These are phyloP conservation scores for Chara braunii DNA, from an alignment of 139 green algal genomes.

Conservation along the genomic window DNA sequence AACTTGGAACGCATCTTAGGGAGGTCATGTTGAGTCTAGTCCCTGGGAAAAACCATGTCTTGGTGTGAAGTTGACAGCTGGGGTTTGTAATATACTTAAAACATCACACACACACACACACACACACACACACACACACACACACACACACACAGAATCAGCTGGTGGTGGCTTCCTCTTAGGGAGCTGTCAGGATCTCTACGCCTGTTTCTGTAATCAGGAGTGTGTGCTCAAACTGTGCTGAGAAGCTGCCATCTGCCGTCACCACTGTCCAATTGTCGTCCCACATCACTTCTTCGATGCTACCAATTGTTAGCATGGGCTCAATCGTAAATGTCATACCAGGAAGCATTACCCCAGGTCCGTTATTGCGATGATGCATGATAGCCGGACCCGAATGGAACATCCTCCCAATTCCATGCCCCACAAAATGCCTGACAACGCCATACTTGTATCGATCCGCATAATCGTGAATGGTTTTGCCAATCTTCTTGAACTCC, in stretches of 20 bases:
- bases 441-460: constrained; percentile 63
- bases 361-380: constrained; percentile 56
- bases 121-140: no score
- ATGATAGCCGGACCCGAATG: constrained; percentile 75
- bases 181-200: constrained; percentile 94
- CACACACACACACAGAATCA: no score
- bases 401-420: constrained; percentile 88
- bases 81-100: no score
- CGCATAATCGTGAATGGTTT: constrained; percentile 67
- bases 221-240: constrained; percentile 94
- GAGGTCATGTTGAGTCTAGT: no score
- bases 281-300: constrained; percentile 56
- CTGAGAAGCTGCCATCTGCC: constrained; percentile 70
- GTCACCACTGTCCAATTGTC: constrained; percentile 93
- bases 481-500: constrained; percentile 67
- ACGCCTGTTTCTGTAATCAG: constrained; percentile 76
- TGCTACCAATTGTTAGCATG: constrained; percentile 67
- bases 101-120: no score
- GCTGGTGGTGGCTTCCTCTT: no score
- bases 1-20: no score
- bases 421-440: constrained; percentile 77
- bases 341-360: constrained; percentile 54
- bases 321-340: constrained; percentile 99
- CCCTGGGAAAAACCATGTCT: no score
- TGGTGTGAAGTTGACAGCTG: no score